A percentile compares a stretch with the other conserved stretches of the same genome.
phyloP scores from a whole-genome alignment of 345 rosid species.

The Euphorbia lathyris region DNA sequence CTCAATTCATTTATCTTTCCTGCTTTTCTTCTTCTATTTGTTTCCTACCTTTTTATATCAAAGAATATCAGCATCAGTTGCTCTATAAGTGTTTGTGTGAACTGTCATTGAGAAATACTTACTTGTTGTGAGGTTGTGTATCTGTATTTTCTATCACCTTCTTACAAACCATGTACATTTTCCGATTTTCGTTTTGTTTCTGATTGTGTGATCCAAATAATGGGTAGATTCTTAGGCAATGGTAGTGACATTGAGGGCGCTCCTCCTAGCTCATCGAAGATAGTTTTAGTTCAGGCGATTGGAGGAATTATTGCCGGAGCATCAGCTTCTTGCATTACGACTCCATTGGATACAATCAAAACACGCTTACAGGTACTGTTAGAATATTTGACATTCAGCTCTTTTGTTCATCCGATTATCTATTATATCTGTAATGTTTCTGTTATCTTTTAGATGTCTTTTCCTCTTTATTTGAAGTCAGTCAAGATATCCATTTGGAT shows the following conservation, averaged over 20 bases:
- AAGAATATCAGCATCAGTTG: too few relatives aligned
- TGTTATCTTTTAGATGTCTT: background rate
- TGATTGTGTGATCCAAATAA: background rate
- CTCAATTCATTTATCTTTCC: too few relatives aligned
- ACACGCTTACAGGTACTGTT: conserved; percentile 84
- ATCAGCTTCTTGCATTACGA: conserved; percentile 86
- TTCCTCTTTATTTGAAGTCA: background rate
- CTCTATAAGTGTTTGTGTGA: too few relatives aligned
- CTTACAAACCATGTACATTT: background rate
- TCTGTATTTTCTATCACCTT: too few relatives aligned
- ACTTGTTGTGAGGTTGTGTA: too few relatives aligned
- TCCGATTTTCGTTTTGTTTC: background rate
- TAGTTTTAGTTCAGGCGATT: conserved; percentile 75
- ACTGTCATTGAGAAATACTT: too few relatives aligned
- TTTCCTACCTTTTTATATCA: too few relatives aligned
- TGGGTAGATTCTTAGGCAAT: conserved; percentile 63
- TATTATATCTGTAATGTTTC: background rate
- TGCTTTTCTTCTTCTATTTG: too few relatives aligned
- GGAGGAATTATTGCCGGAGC: conserved; percentile 98
- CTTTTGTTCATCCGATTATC: background rate
- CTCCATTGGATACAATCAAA: conserved; percentile 94
- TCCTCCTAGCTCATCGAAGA: conserved; percentile 48
- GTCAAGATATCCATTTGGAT: background rate
- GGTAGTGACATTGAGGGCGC: conserved; percentile 42
- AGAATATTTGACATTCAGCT: conserved; percentile 12